phyloP scores from a whole-genome alignment of 2,329 filamentous ascomycete species.

The Mollisia scopiformis region DNA sequence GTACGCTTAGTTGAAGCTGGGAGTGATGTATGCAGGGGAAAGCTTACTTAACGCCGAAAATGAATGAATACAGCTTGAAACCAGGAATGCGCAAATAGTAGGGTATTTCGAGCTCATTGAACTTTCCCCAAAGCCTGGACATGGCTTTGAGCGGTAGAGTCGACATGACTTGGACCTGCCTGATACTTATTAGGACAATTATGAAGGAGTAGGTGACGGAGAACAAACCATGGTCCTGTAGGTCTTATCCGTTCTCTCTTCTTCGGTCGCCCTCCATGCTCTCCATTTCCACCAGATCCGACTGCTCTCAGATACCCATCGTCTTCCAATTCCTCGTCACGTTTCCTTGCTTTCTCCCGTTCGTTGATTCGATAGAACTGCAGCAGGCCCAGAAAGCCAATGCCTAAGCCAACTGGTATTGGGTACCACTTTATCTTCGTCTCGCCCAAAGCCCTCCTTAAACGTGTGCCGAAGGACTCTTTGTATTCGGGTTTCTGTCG shows the following conservation, averaged over 20 bases:
- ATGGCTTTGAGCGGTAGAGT: constrained; percentile 73
- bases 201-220: neutral
- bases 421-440: constrained; percentile 74
- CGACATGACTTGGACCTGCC: constrained; percentile 75
- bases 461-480: constrained; percentile 40
- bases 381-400: constrained; percentile 66
- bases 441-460: constrained; percentile 59
- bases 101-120: constrained; percentile 74
- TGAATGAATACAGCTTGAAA: constrained; percentile 74
- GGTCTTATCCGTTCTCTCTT: constrained; percentile 63
- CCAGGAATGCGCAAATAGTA: constrained; percentile 72
- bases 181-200: constrained; percentile 31
- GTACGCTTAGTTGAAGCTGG: constrained; percentile 23
- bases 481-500: constrained; percentile 31
- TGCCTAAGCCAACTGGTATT: constrained; percentile 70
- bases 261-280: constrained; percentile 44
- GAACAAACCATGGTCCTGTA: constrained; percentile 63
- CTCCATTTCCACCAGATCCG: constrained; percentile 36
- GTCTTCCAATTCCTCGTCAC: constrained; percentile 41
- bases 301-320: constrained; percentile 34
- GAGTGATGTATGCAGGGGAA: neutral
- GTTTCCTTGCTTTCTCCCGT: constrained; percentile 46
- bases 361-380: constrained; percentile 65
- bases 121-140: constrained; percentile 71
- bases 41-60: constrained; percentile 71